phyloP scores from a whole-genome alignment of 345 rosid genomes.

The Anastatica hierochuntica region DNA sequence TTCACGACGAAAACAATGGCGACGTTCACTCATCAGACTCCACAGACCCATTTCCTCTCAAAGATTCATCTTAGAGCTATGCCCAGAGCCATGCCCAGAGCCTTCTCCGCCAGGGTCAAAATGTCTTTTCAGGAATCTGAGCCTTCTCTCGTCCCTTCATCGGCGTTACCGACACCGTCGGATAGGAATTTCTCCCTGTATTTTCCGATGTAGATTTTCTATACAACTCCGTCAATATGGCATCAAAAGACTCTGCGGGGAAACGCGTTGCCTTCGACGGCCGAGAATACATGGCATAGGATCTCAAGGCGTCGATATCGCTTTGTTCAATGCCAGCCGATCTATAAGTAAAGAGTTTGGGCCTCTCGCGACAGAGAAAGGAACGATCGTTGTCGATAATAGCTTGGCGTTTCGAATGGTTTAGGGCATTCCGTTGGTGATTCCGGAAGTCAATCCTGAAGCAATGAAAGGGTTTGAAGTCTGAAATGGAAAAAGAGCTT shows the following conservation, averaged over 20 bases:
- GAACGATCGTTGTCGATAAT: conserved; percentile 79
- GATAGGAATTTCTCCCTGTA: conserved; percentile 85
- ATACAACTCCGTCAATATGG: too few species aligned
- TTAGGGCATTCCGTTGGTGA: conserved; percentile 73
- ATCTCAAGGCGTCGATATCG: too few species aligned
- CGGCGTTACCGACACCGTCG: conserved; percentile 91
- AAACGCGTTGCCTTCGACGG: too few species aligned
- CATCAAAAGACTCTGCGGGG: too few species aligned
- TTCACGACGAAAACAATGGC: conserved; percentile 30
- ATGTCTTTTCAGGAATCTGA: conserved; percentile 75
- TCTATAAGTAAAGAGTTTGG: too few species aligned
- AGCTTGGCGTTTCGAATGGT: conserved; percentile 93
- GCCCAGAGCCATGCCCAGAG: conserved; percentile 19
- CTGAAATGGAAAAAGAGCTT: conserved; percentile 70
- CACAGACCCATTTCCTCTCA: conserved; percentile 29
- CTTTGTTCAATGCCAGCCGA: too few species aligned
- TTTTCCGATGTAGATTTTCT: conserved; percentile 82
- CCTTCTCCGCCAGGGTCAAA: conserved; percentile 41
- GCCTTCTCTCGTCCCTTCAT: conserved; percentile 84
- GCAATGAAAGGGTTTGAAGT: conserved; percentile 69
- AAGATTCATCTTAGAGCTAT: conserved; percentile 23
- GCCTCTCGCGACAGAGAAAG: conserved; percentile 66
- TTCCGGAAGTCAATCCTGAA: conserved; percentile 85
- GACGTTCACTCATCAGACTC: conserved; percentile 22
- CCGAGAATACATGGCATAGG: too few species aligned